Evolutionary conservation across 75 land plant genomes (phyloP), one percentile per base, ranked within the genome.

Genomic region (Sequoia sempervirens): DNA sequence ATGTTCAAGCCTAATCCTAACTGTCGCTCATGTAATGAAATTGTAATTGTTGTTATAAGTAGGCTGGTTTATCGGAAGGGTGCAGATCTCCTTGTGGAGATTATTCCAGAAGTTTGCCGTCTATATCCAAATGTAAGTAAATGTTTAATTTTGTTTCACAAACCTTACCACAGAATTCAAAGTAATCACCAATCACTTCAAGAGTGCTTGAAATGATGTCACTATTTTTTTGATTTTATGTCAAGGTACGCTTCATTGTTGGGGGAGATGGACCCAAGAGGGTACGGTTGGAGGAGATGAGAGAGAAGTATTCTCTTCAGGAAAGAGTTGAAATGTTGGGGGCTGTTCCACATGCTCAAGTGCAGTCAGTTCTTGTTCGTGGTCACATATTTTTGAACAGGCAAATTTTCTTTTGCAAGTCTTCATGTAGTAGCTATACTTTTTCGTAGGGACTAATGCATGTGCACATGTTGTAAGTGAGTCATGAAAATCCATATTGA

Each of bases 261-360:
- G 99, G 99, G 83, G 99, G 99, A 85, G 99, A 98, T 91, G 99
- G 99, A 61, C 99, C 99, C 4, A 98, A 98, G 87, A 88, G 99
- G 34, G 97, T 98, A 79, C 94, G 99, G 46, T 69, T 98, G 66
- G 99, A 98, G 86, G 99, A 98, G 88, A 98, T 98, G 99, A 92
- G 99, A 85, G 99, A 98, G 66, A 98, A 98, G 75, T 90, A 95
- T 84, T 93, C 92, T 84, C 95, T 98, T 82, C 99, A 98, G 87
- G 99, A 98, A 61, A 91, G 99, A 79, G 99, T 98, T 68, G 99
- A 96, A 75, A 98, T 98, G 99, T 86, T 98, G 58, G 99, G 99
- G 20, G 96, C 99, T 82, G 99, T 98, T 75, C 97, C 97, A 69
- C 99, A 98, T 94, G 89, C 99, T 78, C 87, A 90, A 83, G 99